Base-by-base conservation (phyloP, 139 green algal genomes). In the Chlorella ohadii region DNA sequence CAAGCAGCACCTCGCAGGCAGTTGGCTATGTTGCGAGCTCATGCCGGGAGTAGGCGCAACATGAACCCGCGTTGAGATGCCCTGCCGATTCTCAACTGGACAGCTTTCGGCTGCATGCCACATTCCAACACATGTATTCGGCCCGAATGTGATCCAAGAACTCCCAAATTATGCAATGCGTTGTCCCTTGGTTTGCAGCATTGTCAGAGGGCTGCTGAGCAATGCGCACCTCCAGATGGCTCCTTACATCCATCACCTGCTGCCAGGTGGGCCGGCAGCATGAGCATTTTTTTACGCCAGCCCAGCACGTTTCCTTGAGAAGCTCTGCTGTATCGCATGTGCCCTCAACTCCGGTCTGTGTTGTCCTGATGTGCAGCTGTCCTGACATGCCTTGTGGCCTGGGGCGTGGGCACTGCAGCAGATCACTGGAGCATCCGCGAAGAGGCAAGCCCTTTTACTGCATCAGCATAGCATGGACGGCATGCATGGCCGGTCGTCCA, bases 201-300 rank as follows among this genome's bases (percentile, higher is more conserved):
- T 39, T 11, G 61, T 64, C 5, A n/a, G 44, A 23, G 72, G 44
- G 23, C 47, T 78, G 44, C 72, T 78, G 5, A 65, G 44, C 47
- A 78, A 78, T 17, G 1, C 72, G 3, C n/a, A 61, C 19, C 72
- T 78, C 17, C 28, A 78, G 25, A 34, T 78, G 44, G 23, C 61
- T 23, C 72, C 72, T 31, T 78, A 78, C n/a, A 63, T 78, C 20
- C 72, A 78, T n/a, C 72, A 65, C 72, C n/a, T 78, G 44, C 47
- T 78, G 27, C 72, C 72, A 41, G 72, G 72, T 64, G 3, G 39
- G 72, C 44, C 31, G 39, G 38, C 15, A 12, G 31, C 16, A n/a
- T 1, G 11, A 0, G 38, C 7, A 5, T 12, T 5, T 51, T 20
- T 20, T 17, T 0, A 2, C 31, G 34, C 22, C 22, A n/a, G 67